Evolutionary conservation across 2,329 filamentous ascomycete species (phyloP), one percentile per base, ranked within the genome.

Genomic region (Aspergillus caelatus): DNA sequence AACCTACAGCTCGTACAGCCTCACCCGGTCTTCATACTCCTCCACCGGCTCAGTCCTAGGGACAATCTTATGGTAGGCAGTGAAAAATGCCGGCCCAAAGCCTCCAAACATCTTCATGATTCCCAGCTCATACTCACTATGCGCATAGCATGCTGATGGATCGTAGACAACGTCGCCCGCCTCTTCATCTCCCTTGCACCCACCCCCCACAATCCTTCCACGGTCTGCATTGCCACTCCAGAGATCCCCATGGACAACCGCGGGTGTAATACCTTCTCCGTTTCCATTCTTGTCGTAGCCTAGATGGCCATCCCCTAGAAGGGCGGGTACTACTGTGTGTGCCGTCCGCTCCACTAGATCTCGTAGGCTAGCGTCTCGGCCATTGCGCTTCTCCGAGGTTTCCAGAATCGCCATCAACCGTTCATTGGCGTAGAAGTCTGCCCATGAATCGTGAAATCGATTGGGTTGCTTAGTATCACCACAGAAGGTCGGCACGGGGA

Each of bases 31-130:
- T n/a, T 91, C 88, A 82, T 92, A 97, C 81, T 98, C 94, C 12
- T 85, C 87, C 12, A 83, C 84, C 0, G 94, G 94, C 75, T 96
- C 91, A 10, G 90, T 89, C 80, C 91, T 96, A 0, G 91, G 90
- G 54, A 94, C 88, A 28, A 93, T 73, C 45, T 81, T 76, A 75
- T 91, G 87, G 75, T 97, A 98, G 74, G 95, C 92, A 36, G 84
- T 84, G 83, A 91, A 88, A 71, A 97, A 96, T 1, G 73, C 77
- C 0, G 77, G 71, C 0, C 88, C 88, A 77, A 96, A 97, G 0
- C 94, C 94, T 0, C 94, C 94, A 84, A 97, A 98, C 93, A 97
- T 96, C 58, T 86, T 87, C 93, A 97, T 97, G 68, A 96, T 97
- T 0, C 94, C 94, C 58, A 96, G 81, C 69, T 97, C 94, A 77